Percentiles rank a stretch among this genome's conserved stretches.
These are phyloP conservation scores for Carpinus viminea DNA, from an alignment of 306 rosid species.

Conservation along the genomic window DNA sequence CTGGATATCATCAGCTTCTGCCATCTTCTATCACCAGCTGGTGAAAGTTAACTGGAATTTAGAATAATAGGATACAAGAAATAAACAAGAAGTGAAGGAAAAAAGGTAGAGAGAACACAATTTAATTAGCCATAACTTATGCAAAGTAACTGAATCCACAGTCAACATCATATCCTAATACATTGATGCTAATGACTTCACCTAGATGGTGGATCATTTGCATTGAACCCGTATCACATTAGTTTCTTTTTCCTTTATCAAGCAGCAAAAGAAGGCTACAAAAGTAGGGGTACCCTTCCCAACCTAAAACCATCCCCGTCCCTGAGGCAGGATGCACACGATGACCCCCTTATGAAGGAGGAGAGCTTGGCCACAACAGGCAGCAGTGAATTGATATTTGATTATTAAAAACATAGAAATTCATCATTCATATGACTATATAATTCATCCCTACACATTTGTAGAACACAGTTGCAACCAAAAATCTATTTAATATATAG, in stretches of 20 bases:
- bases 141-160: background rate
- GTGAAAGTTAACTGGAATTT: conserved; percentile 7
- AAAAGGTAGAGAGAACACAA: background rate
- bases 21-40: conserved; percentile 53
- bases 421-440: background rate
- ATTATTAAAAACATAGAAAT: background rate
- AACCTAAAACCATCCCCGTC: background rate
- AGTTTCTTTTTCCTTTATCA: background rate
- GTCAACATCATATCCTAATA: background rate
- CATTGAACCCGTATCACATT: background rate
- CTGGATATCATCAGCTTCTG: conserved; percentile 86
- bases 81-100: background rate
- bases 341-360: background rate
- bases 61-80: conserved; percentile 8
- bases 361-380: background rate
- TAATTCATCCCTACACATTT: background rate
- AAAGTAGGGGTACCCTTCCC: background rate
- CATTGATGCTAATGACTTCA: background rate
- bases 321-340: background rate
- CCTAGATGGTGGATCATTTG: background rate
- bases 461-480: background rate
- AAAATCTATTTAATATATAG: background rate
- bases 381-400: background rate
- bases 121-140: background rate
- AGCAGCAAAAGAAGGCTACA: background rate